phyloP scores from a whole-genome alignment of 495 filamentous ascomycete genomes.

The Neurospora sp. region DNA sequence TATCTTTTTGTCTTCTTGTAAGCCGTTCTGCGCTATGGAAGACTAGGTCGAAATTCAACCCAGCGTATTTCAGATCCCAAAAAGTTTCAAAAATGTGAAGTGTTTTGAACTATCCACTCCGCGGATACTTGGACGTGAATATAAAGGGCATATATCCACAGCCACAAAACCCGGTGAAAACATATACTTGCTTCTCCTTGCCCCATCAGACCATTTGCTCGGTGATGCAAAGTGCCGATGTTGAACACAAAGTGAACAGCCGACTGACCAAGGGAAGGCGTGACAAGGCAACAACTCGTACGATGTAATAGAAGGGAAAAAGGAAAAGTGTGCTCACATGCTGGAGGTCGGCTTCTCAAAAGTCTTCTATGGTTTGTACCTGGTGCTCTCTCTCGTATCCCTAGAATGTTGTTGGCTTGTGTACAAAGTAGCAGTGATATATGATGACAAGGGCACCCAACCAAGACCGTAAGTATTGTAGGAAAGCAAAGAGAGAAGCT shows the following conservation, averaged over 20 bases:
- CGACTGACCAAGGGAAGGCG: background rate
- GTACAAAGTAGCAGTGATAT: background rate
- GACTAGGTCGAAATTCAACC: background rate
- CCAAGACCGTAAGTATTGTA: no score
- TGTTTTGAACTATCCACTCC: background rate
- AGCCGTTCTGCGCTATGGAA: background rate
- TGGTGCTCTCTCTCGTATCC: background rate
- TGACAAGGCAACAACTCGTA: background rate
- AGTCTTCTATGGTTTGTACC: background rate
- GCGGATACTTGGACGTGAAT: background rate
- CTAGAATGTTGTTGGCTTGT: no score
- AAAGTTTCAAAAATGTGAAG: background rate
- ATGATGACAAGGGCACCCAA: no score
- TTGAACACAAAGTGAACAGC: background rate
- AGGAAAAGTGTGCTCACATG: background rate
- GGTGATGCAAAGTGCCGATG: background rate
- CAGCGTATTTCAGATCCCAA: background rate
- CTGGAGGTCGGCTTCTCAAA: background rate
- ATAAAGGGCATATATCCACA: no score
- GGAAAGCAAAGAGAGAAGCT: no score
- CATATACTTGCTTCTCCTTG: background rate
- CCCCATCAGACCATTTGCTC: background rate
- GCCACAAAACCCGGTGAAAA: background rate
- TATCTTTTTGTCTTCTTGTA: background rate
- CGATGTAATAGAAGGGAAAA: background rate